Percentiles rank a stretch among this genome's conserved stretches.
Evolutionary conservation across 2,329 filamentous ascomycete genomes (phyloP).

Genomic region (Exophiala lecanii-corni): DNA sequence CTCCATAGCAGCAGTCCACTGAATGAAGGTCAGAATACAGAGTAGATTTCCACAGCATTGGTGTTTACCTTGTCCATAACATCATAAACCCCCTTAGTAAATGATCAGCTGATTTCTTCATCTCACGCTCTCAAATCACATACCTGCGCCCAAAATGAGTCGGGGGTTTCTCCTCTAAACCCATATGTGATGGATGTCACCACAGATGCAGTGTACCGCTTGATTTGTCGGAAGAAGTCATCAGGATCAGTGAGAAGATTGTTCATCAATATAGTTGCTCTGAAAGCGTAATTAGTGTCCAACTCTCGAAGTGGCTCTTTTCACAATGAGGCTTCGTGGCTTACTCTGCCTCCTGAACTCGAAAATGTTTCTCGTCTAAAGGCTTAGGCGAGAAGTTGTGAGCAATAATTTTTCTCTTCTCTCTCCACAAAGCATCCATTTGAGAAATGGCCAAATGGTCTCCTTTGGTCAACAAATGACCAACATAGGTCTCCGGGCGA

Average conservation of each 20-base stretch:
- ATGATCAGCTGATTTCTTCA: neutral
- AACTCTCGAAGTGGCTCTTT: too few relatives aligned
- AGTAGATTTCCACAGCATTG: neutral
- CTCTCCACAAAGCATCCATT: slow-evolving; percentile 43
- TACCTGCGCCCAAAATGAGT: slow-evolving; percentile 25
- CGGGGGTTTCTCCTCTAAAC: slow-evolving; percentile 32
- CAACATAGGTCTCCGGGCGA: slow-evolving; percentile 29
- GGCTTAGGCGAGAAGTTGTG: slow-evolving; percentile 42
- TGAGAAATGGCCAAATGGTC: slow-evolving; percentile 46
- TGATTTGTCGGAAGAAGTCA: slow-evolving; percentile 8
- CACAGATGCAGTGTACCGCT: slow-evolving; percentile 33
- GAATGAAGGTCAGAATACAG: slow-evolving; percentile 35
- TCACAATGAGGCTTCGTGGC: too few relatives aligned
- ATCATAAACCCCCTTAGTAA: slow-evolving; percentile 2
- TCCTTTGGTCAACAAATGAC: slow-evolving; percentile 39
- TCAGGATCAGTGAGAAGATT: slow-evolving; percentile 7
- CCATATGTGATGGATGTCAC: slow-evolving; percentile 49
- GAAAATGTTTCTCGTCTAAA: slow-evolving; percentile 40
- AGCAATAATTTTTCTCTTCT: slow-evolving; percentile 41
- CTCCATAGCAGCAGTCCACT: slow-evolving; percentile 8
- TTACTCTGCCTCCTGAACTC: slow-evolving; percentile 47
- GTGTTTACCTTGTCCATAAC: slow-evolving; percentile 10
- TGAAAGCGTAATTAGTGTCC: slow-evolving; percentile 39
- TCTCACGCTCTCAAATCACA: neutral
- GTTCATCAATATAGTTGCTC: slow-evolving; percentile 7